phyloP scores from a whole-genome alignment of 805 yeast species.

The Pichia nakasei region DNA sequence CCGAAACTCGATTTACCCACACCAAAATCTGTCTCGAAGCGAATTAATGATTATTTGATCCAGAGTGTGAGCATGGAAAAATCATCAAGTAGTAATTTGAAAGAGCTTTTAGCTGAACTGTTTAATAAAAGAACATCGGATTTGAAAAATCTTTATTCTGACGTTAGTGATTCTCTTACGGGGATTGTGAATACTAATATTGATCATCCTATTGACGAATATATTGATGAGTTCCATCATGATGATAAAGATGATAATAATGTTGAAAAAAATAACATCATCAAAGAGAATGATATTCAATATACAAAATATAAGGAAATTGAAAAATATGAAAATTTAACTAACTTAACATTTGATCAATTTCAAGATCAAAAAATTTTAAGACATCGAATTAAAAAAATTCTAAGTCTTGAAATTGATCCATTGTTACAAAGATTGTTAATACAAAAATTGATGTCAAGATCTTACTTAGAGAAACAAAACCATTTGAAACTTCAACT shows the following conservation, averaged over 20 bases:
- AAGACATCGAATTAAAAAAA: constrained; percentile 41
- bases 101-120: constrained; percentile 4
- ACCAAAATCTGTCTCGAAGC: constrained; percentile 1
- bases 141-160: constrained; percentile 18
- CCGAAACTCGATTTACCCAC: constrained; percentile 5
- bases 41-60: constrained; percentile 4
- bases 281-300: neutral
- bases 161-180: constrained; percentile 25
- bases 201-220: constrained; percentile 43
- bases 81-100: constrained; percentile 5
- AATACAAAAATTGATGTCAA: constrained; percentile 62
- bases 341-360: constrained; percentile 26
- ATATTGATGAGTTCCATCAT: constrained; percentile 14
- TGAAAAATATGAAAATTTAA: constrained; percentile 19
- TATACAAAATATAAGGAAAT: neutral
- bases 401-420: constrained; percentile 31
- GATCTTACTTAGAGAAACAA: constrained; percentile 46
- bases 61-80: constrained; percentile 8
- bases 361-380: constrained; percentile 30
- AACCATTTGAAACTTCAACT: constrained; percentile 9
- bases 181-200: constrained; percentile 39
- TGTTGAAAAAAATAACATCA: neutral
- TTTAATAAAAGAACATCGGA: constrained; percentile 13
- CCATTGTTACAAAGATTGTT: constrained; percentile 39
- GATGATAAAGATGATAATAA: neutral